Base-by-base conservation (phyloP, 2,329 filamentous ascomycete genomes). In the Lachnellula hyalina region DNA sequence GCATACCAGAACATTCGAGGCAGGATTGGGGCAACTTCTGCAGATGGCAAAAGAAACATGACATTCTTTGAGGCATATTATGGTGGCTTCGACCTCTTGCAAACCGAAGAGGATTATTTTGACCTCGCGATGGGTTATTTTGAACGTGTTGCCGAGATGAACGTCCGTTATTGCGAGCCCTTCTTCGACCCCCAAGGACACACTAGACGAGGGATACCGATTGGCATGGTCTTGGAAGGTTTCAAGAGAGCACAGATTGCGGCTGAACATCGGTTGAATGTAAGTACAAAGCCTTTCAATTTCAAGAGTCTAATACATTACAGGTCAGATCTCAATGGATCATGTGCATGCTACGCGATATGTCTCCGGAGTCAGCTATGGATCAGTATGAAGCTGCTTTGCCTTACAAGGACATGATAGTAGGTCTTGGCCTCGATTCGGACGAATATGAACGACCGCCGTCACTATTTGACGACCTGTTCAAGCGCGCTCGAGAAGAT, bases 151-250 rank as follows among this genome's bases (percentile, higher is more conserved):
- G 74, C 78, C 15, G 71, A 72, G 6, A 82, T 89, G 61, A 81
- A 81, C 47, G 81, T 90, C 1, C 76, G 79, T 48, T 87, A 91
- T 66, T 84, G 84, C 28, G 87, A 91, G 68, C 78, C 89, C 61
- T 91, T 90, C 72, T 90, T 91, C 71, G 87, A 91, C 68, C 86
- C 87, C 1, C 87, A 91, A 70, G 86, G 83, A 1, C 88, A 91
- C 70, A 78, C 81, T 5, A 73, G 73, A 19, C 78, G 86, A 17
- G 84, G 84, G 5, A 72, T 91, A 3, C 60, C 74, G 3, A 84
- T 87, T 64, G 72, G 78, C 21, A 83, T 79, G 2, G 76, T 90
- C 21, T 75, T 90, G 17, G 68, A 69, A 2, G 88, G 87, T 0
- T 84, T 89, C 64, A 72, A 71, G 0, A 74, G 75, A 2, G 87